phyloP scores from a whole-genome alignment of 1,139 yeast species.

The Geotrichum restrictum region DNA sequence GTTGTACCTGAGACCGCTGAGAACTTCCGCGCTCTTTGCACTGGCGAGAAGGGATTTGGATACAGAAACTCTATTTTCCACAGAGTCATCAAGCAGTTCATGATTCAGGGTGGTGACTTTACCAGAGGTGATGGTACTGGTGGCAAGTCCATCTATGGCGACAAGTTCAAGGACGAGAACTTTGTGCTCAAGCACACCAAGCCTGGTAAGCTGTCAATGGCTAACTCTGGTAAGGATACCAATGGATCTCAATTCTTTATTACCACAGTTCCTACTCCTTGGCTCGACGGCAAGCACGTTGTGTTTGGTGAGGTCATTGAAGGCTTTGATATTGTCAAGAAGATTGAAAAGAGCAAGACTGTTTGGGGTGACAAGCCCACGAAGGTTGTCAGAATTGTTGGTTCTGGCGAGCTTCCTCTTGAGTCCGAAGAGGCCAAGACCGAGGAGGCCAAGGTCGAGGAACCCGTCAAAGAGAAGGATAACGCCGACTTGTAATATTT shows the following conservation, averaged over 20 bases:
- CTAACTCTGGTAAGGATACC: conserved; percentile 94
- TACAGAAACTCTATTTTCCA: conserved; percentile 85
- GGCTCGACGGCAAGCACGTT: conserved; percentile 95
- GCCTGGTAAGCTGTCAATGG: conserved; percentile 79
- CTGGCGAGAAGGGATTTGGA: conserved; percentile 80
- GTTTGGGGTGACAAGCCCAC: conserved; percentile 63
- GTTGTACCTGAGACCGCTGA: conserved; percentile 91
- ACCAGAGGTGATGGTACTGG: conserved; percentile 91
- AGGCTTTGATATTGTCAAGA: conserved; percentile 76
- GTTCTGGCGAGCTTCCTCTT: conserved; percentile 64
- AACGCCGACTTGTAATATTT: conserved; percentile 29
- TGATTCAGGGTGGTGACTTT: conserved; percentile 98
- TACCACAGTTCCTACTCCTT: conserved; percentile 83
- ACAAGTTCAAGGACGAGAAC: conserved; percentile 85
- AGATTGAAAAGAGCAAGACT: conserved; percentile 73
- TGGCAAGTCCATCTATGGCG: conserved; percentile 92
- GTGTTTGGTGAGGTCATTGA: conserved; percentile 92
- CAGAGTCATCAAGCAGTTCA: conserved; percentile 88
- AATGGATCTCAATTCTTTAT: conserved; percentile 95
- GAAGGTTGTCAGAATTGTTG: conserved; percentile 65
- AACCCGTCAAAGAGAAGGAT: conserved; percentile 18
- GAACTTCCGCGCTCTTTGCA: conserved; percentile 64
- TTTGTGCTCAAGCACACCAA: conserved; percentile 72
- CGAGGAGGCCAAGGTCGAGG: conserved; percentile 17
- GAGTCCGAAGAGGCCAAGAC: conserved; percentile 18